Evolutionary conservation across 1,284 basidiomycete genomes (phyloP), one percentile per base, ranked within the genome.

Genomic region (Marasmius oreades): DNA sequence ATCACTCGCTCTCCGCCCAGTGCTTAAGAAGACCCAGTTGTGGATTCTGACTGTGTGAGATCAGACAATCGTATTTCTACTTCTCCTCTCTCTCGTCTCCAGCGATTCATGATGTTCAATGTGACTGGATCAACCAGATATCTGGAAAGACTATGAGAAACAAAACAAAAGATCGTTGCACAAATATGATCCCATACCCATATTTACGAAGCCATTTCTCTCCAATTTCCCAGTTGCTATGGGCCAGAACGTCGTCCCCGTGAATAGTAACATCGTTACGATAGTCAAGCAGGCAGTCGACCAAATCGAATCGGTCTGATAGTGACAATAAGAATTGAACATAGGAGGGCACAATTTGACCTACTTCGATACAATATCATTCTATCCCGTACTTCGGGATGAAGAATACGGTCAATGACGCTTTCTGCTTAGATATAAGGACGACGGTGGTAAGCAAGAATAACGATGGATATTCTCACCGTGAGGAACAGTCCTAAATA

Each of bases 211-310:
- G 75, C 85, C 92, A 96, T 55, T 78, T 77, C 66, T 95, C 92
- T 6, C 81, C 78, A 52, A 95, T 79, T 70, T 96, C 93, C 92
- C 93, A 96, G 66, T 93, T 94, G 36, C 74, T 77, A 65, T 95
- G 92, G 4, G 88, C 87, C 18, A 96, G 77, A 28, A 93, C 89
- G 66, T 96, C 93, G 63, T 95, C 91, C 3, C 92, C 92, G 59
- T 95, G 92, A 50, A 95, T 81, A 0, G 81, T 86, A 18, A 90
- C 80, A 0, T 79, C 78, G 43, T 72, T 75, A 33, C 85, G 79
- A 61, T 88, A 86, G 59, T 89, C 86, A 59, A 89, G 79, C 22
- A 92, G 67, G 65, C 88, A 90, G 61, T 91, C 89, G 3, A 88
- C 82, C 18, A 92, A 72, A 65, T 89, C 87, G 61, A 89, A 90